Evolutionary conservation across 2,329 filamentous ascomycete species (phyloP), one percentile per base, ranked within the genome.

Genomic region (Xylariales sp.): DNA sequence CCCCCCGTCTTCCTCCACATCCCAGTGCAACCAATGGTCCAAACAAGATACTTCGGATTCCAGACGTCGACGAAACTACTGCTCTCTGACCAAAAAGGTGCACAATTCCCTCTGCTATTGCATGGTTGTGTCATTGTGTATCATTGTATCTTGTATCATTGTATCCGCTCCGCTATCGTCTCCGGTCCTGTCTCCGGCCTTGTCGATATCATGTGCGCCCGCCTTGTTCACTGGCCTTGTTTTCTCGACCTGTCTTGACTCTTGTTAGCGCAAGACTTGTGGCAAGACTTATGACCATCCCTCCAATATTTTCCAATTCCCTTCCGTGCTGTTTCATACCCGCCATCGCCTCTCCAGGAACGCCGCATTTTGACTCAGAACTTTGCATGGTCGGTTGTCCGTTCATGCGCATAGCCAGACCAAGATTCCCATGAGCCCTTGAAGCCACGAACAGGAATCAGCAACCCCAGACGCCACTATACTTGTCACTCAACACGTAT

Each of bases 391-490:
- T 32, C 41, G 34, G 45, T 61, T 34, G 49, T 61, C 39, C 43
- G 39, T 56, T 30, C 41, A 54, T 63, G n/a, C 41, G 43, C 39
- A 53, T 34, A 61, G 43, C 39, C 34, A 10, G 50, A 12, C 64
- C 46, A 28, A 28, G n/a, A 45, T 39, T 57, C 46, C 61, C 8
- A 49, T 53, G 34, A 63, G 64, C 60, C 49, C 52, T 68, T 62
- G 53, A 71, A 68, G 66, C 71, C 68, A 71, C 53, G 23, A 46
- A 57, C 54, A 70, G 52, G 66, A 67, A 72, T 73, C 57, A 58
- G 56, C 65, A 59, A 65, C 71, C 67, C 67, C 65, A 65, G 69
- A 74, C 70, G 69, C 72, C 72, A 74, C 69, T 48, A 16, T 58
- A 49, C 55, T 58, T 69, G 65, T 62, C 67, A 59, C 67, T 50